Evolutionary conservation across 768 basidiomycete species (phyloP).

Genomic region (Collybia mongolica): DNA sequence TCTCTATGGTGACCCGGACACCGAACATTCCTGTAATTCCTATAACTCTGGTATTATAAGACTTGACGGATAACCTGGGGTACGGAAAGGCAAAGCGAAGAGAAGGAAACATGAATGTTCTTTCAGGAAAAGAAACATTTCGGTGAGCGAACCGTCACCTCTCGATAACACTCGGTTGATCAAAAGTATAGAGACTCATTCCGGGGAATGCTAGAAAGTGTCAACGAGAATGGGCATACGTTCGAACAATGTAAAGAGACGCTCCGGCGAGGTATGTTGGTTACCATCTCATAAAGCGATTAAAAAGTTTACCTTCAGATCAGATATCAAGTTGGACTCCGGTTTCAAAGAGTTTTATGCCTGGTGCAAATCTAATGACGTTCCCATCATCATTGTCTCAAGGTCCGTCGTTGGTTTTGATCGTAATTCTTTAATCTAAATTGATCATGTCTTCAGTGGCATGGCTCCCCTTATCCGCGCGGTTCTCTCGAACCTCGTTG

Average conservation of each 20-base stretch:
- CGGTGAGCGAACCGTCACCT: conserved; percentile 40
- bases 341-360: conserved; percentile 88
- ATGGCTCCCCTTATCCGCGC: conserved; percentile 95
- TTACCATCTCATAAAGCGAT: background rate
- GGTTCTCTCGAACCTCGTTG: conserved; percentile 81
- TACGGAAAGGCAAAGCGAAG: conserved; percentile 76
- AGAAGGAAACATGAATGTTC: conserved; percentile 69
- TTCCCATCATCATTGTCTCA: conserved; percentile 93
- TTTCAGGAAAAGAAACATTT: conserved; percentile 68
- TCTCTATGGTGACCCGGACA: background rate
- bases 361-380: conserved; percentile 77
- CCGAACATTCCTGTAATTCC: background rate
- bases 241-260: conserved; percentile 86
- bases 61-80: conserved; percentile 88
- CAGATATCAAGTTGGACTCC: conserved; percentile 83
- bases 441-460: conserved; percentile 49
- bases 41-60: conserved; percentile 31
- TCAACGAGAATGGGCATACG: conserved; percentile 68
- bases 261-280: conserved; percentile 59
- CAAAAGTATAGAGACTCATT: conserved; percentile 71
- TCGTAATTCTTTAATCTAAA: background rate
- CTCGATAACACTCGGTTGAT: background rate
- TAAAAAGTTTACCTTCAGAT: conserved; percentile 5
- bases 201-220: conserved; percentile 80
- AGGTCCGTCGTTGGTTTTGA: conserved; percentile 44